phyloP scores from a whole-genome alignment of 2,329 filamentous ascomycete genomes.

The Fusarium multiceps region DNA sequence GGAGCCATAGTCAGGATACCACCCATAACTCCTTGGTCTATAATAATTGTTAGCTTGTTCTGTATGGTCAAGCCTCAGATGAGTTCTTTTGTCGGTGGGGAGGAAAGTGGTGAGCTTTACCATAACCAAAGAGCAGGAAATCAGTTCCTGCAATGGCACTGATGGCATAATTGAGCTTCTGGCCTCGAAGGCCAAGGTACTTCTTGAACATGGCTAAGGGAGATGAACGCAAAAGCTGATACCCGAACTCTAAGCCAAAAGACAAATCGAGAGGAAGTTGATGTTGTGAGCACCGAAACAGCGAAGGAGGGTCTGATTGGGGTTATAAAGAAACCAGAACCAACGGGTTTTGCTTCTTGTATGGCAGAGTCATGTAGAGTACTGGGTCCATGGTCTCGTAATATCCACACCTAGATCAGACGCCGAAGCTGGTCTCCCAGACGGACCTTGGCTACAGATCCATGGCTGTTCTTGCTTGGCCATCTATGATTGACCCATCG shows the following conservation, averaged over 20 bases:
- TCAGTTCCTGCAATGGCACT: conserved; percentile 78
- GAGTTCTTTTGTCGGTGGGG: background rate
- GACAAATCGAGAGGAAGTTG: background rate
- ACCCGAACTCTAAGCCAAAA: conserved; percentile 1
- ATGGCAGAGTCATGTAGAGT: conserved; percentile 34
- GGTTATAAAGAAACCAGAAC: conserved; percentile 34
- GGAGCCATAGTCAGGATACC: conserved; percentile 75
- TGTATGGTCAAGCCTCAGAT: background rate
- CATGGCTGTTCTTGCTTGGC: conserved; percentile 14
- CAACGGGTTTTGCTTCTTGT: conserved; percentile 18
- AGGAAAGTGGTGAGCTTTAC: conserved; percentile 48
- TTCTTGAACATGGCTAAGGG: conserved; percentile 49
- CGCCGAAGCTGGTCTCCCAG: conserved; percentile 3
- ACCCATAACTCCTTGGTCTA: conserved; percentile 82
- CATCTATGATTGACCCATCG: conserved; percentile 14
- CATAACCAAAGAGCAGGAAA: conserved; percentile 72
- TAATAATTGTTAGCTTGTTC: background rate
- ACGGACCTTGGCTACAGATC: conserved; percentile 10
- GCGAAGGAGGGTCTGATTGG: conserved; percentile 11
- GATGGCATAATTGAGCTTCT: conserved; percentile 74
- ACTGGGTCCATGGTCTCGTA: conserved; percentile 28
- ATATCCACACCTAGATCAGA: conserved; percentile 29
- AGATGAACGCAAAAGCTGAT: background rate
- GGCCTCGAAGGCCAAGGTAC: conserved; percentile 75
- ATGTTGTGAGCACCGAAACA: background rate